Evolutionary conservation across 148 eudicot genomes (phyloP), one percentile per base, ranked within the genome.

Genomic region (Vaccinium myrtillus): DNA sequence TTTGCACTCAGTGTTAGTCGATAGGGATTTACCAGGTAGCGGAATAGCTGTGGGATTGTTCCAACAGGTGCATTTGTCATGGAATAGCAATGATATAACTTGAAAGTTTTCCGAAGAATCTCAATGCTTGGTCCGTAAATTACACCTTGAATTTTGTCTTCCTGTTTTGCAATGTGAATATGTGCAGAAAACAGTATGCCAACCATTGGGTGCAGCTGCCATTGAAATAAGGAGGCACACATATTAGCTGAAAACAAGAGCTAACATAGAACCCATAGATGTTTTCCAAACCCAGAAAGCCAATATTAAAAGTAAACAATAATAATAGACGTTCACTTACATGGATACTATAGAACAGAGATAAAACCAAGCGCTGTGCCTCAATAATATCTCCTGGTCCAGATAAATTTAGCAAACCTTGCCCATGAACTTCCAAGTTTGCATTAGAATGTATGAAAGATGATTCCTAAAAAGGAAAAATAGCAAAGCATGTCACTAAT

Each of bases 351-450:
- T 97, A 97, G 85, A 97, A 97, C 79, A 97, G 88, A 21, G 98
- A 95, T 48, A 97, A 88, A 65, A 97, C 96, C 82, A 97, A 87
- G 79, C 95, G 98, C 80, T 97, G 98, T 76, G 99, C 99, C 91
- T 97, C 98, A 86, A 97, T 94, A 83, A 86, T 81, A 86, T 97
- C 98, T 79, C 98, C 99, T 81, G 95, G 91, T 85, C 99, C 99
- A 27, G 98, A 88, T 86, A 97, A 89, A 84, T 97, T 97, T 76
- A 97, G 87, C 55, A 93, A 84, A 81, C 99, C 99, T 93, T 97
- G 99, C 78, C 99, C 99, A 89, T 94, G 94, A 88, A 97, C 90
- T 90, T 98, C 99, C 90, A 97, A 85, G 85, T 97, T 94, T 71
- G 98, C 95, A 87, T 93, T 95, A 56, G 99, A 95, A 84, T 88